Base-by-base conservation (phyloP, 441 rosid species). In the Isatis lusitanica region DNA sequence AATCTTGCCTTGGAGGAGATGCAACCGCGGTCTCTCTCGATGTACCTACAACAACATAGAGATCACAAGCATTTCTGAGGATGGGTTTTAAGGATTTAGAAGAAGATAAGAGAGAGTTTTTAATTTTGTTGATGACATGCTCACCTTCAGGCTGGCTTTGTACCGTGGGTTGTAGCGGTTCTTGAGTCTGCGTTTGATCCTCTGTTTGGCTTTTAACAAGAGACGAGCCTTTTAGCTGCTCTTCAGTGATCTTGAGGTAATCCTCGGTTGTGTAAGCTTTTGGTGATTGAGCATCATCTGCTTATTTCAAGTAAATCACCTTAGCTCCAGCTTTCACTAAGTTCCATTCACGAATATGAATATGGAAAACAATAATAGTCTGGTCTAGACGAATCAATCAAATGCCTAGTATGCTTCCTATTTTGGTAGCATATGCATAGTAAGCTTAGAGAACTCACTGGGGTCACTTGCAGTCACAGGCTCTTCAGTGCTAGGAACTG, bases 191-290 rank as follows among this genome's bases (percentile, higher is more conserved):
- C 79, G 63, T 56, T 46, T 67, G 76, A 57, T 84, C 74, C 73
- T 83, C 88, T 4, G 53, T 38, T 24, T 81, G 83, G 33, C 5
- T 77, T 0, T 26, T 26, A 26, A 3, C 3, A 26, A 74, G 47
- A 36, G 85, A 50, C 1, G 81, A 64, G 79, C 87, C 85, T 77
- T 91, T 85, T 43, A 89, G 85, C 79, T 90, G 97, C 76, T 89
- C 93, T 67, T 94, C 96, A 2, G 96, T 87, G 70, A 89, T 48
- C 87, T 86, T 90, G 75, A 87, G 80, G 79, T 85, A 88, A 48
- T 87, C 98, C 69, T 90, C 94, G 1, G 84, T 86, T 2, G 96
- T 80, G 85, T 88, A 89, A 28, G 89, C 92, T 73, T 51, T 74
- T 61, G 76, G 76, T 63, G 84, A 74, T 13, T 84, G 72, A 73